Base-by-base conservation (phyloP, 2,329 filamentous ascomycete species). In the Diaporthe sp. region DNA sequence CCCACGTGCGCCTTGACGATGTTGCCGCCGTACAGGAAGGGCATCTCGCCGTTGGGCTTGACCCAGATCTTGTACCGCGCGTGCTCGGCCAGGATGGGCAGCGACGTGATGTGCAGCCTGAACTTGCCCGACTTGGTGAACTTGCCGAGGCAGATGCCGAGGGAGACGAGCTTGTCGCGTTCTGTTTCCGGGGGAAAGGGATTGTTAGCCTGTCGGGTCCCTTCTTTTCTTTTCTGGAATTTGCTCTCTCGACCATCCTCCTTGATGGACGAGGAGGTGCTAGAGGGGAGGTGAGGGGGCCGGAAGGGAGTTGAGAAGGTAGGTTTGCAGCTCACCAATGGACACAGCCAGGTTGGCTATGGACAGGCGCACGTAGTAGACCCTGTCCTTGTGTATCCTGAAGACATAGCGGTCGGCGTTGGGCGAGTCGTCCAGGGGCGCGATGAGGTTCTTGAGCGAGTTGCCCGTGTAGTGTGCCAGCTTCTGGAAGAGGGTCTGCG, bases 111-210 rank as follows among this genome's bases (percentile, higher is more conserved):
- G 87, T 98, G 96, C 73, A 99, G 89, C 72, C 96, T 89, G 87
- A 99, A 98, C 85, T 98, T 98, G 78, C 95, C 95, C 6, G 95
- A 94, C 88, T 98, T 98, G 77, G 96, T 98, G 87, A 98, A 97
- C 84, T 98, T 98, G 81, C 95, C 95, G 62, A 46, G 49, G 44
- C 59, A 73, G 71, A 75, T 75, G 59, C 76, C 76, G 67, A 75
- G 74, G 65, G 74, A 74, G 55, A 76, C 73, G 69, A 76, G 73
- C 44, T 74, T 71, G 8, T 72, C 65, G 67, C 72, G 49, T 42
- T 77, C 75, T 77, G 69, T 67, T 55, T 31, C 8, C 9, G 15
- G 15, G 34, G 6, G n/a, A 4, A 22, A 12, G 39, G 10, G 34
- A 6, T 34, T 4, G 57, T 44, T 10, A 72, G 59, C 44, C 10